phyloP scores from a whole-genome alignment of 2,329 filamentous ascomycete genomes.

The Chrysoporthe puriensis region DNA sequence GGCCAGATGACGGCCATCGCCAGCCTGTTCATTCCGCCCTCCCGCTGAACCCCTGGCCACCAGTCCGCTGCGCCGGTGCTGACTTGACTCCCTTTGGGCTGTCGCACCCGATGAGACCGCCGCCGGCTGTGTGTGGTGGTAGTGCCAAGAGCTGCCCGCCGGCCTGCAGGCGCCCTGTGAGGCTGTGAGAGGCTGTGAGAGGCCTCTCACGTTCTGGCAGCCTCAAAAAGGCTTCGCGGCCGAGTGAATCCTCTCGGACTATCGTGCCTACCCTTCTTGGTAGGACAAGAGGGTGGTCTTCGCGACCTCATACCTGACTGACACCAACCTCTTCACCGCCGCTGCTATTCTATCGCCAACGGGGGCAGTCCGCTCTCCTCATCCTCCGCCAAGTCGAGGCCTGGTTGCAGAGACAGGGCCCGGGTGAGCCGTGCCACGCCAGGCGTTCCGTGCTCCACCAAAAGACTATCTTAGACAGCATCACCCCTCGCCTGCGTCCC shows the following conservation, averaged over 20 bases:
- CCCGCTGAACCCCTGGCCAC: neutral
- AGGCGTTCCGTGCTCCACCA: neutral
- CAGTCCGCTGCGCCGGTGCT: neutral
- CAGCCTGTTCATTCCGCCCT: neutral
- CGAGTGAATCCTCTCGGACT: neutral
- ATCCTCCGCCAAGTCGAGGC: neutral
- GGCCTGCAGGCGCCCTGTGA: neutral
- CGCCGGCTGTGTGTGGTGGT: neutral
- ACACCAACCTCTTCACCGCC: neutral
- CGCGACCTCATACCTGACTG: neutral
- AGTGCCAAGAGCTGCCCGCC: neutral
- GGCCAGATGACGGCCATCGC: too few species aligned
- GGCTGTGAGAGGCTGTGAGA: neutral
- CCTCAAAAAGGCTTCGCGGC: neutral
- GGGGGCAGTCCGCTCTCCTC: neutral
- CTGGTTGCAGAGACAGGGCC: neutral
- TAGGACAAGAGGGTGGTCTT: neutral
- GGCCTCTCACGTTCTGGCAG: neutral
- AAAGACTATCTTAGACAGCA: neutral
- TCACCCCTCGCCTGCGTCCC: neutral
- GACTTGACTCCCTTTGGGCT: neutral
- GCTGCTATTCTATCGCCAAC: neutral
- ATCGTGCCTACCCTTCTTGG: slow-evolving; percentile 12
- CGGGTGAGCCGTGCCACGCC: neutral
- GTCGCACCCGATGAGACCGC: neutral